phyloP scores from a whole-genome alignment of 192 early-diverging fungal species.

The Backusella luteola region DNA sequence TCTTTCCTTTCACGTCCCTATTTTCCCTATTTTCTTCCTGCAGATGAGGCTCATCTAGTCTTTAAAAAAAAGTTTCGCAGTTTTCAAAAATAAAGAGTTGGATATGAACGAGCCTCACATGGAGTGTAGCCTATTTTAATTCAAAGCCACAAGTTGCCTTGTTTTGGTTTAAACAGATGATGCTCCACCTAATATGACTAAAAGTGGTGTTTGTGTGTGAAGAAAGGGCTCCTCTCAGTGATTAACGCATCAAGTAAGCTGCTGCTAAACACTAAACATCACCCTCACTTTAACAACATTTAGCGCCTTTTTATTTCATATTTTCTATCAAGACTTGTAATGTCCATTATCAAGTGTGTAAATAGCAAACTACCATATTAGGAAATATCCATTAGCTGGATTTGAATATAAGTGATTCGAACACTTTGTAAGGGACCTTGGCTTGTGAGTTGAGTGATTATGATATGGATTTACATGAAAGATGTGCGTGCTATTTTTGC shows the following conservation, averaged over 20 bases:
- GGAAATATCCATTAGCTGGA: not conserved
- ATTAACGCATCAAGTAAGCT: not conserved
- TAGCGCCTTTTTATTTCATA: not conserved
- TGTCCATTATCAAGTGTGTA: not conserved
- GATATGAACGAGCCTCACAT: not conserved
- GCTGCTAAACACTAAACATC: not conserved
- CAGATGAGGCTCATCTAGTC: not conserved
- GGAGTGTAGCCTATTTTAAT: not conserved
- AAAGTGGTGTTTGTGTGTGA: not conserved
- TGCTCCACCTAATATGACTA: not conserved
- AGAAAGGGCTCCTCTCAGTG: not conserved
- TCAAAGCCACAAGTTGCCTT: constrained; percentile 1
- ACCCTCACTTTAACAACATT: not conserved
- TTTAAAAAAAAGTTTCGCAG: not conserved
- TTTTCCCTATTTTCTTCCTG: not conserved
- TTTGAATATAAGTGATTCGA: not conserved
- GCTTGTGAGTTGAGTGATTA: too few species aligned
- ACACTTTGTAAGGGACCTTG: not conserved
- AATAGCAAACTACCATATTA: not conserved
- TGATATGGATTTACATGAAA: too few species aligned
- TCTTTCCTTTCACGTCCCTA: not conserved
- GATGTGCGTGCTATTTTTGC: too few species aligned
- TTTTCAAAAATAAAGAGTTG: not conserved
- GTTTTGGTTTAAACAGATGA: constrained; percentile 2
- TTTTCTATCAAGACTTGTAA: not conserved